Conservation (phyloP, 805 yeast species). For the Starmerella bombi region DNA sequence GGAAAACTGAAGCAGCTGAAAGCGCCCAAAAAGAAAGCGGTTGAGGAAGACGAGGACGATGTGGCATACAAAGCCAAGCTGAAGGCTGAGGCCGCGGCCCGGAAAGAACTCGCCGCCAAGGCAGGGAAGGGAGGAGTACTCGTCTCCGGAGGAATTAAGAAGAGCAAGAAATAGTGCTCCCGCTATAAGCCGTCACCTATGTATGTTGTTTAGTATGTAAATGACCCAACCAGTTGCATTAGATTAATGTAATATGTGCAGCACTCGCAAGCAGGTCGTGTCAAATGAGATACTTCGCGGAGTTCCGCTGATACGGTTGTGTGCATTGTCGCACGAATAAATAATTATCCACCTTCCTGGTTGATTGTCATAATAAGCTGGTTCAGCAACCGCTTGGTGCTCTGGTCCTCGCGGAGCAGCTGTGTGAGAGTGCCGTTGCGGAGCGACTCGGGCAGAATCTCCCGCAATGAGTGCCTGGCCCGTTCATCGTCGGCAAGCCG, state of each 20-base stretch:
- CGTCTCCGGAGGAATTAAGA: slow-evolving; percentile 90
- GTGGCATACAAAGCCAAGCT: slow-evolving; percentile 81
- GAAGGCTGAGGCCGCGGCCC: slow-evolving; percentile 87
- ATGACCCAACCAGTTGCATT: no score
- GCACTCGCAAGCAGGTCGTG: no score
- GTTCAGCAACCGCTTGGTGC: slow-evolving; percentile 74
- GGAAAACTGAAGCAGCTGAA: slow-evolving; percentile 86
- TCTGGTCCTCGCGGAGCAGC: slow-evolving; percentile 71
- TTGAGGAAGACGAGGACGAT: slow-evolving; percentile 54
- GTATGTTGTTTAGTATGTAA: no score
- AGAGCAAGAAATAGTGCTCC: slow-evolving; percentile 31
- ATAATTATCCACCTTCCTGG: no score
- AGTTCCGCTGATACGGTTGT: no score
- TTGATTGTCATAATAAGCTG: slow-evolving; percentile 58
- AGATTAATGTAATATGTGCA: no score
- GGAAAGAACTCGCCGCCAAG: slow-evolving; percentile 76
- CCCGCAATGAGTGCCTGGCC: slow-evolving; percentile 75
- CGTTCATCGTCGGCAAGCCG: slow-evolving; percentile 80
- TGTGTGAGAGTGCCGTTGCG: slow-evolving; percentile 74
- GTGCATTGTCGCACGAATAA: no score
- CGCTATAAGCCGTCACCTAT: no score
- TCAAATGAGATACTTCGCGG: no score
- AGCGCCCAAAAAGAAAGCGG: slow-evolving; percentile 79
- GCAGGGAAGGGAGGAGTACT: slow-evolving; percentile 86
- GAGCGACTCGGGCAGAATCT: slow-evolving; percentile 73